phyloP scores from a whole-genome alignment of 148 eudicot genomes.

The Agrostemma githago region DNA sequence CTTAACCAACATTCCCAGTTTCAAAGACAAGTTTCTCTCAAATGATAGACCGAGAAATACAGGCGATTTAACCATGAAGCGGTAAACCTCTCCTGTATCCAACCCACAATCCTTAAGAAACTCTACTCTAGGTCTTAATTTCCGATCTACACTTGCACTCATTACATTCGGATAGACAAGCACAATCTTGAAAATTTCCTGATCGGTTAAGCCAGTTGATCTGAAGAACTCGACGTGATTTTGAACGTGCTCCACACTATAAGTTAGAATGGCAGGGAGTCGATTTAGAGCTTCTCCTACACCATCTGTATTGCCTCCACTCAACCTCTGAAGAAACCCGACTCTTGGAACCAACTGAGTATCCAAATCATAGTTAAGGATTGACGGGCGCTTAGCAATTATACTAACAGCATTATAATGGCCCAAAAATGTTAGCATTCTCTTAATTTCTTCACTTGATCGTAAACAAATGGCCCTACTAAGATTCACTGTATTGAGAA shows the following conservation, averaged over 20 bases:
- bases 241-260: slow-evolving; percentile 57
- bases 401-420: slow-evolving; percentile 63
- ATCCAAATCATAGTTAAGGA: slow-evolving; percentile 74
- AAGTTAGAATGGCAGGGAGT: slow-evolving; percentile 65
- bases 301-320: slow-evolving; percentile 60
- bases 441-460: slow-evolving; percentile 59
- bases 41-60: slow-evolving; percentile 74
- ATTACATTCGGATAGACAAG: slow-evolving; percentile 69
- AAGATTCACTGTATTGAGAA: slow-evolving; percentile 70
- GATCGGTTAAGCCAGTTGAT: slow-evolving; percentile 58
- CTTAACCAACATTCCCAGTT: slow-evolving; percentile 66
- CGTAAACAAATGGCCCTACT: slow-evolving; percentile 62
- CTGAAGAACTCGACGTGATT: slow-evolving; percentile 73
- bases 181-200: slow-evolving; percentile 70
- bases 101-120: slow-evolving; percentile 81
- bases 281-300: slow-evolving; percentile 49
- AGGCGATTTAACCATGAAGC: slow-evolving; percentile 66
- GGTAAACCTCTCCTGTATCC: slow-evolving; percentile 62
- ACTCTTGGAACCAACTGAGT: slow-evolving; percentile 64
- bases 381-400: slow-evolving; percentile 58
- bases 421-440: slow-evolving; percentile 48
- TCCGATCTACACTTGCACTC: slow-evolving; percentile 73
- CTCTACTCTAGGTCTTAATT: slow-evolving; percentile 68
- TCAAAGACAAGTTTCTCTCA: slow-evolving; percentile 62
- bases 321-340: slow-evolving; percentile 54